phyloP scores from a whole-genome alignment of 106 monocot species.

The Alisma plantagoaquatica region DNA sequence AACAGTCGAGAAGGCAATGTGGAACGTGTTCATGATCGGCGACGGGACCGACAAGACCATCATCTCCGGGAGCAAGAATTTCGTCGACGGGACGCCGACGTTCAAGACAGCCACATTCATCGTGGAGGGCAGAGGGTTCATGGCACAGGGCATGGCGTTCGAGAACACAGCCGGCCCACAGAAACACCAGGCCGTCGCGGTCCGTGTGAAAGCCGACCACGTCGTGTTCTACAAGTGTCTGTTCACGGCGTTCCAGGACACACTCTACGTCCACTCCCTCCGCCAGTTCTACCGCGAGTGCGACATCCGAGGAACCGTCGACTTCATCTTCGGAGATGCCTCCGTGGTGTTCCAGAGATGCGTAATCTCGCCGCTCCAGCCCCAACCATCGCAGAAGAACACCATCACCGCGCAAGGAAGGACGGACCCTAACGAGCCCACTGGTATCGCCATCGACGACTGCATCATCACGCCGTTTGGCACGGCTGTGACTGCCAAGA shows the following conservation, averaged over 20 bases:
- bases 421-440: conserved; percentile 29
- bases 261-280: conserved; percentile 62
- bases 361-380: conserved; percentile 12
- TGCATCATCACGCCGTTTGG: conserved; percentile 13
- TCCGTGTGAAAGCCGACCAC: conserved; percentile 53
- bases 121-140: conserved; percentile 17
- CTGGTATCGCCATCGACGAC: conserved; percentile 16
- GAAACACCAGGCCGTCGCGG: conserved; percentile 61
- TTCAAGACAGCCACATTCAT: too few species aligned
- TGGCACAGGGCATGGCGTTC: conserved; percentile 19
- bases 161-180: conserved; percentile 44
- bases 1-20: too few species aligned
- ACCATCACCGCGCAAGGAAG: conserved; percentile 30
- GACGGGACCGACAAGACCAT: too few species aligned
- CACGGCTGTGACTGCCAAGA: not conserved
- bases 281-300: conserved; percentile 77
- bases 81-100: too few species aligned
- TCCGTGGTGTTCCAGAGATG: conserved; percentile 18
- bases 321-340: too few species aligned
- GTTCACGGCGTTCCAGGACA: conserved; percentile 73
- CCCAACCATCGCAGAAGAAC: conserved; percentile 24
- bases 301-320: conserved; percentile 36
- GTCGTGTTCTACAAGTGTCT: conserved; percentile 59
- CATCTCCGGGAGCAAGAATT: too few species aligned
- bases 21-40: too few species aligned